phyloP scores from a whole-genome alignment of 73 alveolate genomes.

The Paramecium caudatum region DNA sequence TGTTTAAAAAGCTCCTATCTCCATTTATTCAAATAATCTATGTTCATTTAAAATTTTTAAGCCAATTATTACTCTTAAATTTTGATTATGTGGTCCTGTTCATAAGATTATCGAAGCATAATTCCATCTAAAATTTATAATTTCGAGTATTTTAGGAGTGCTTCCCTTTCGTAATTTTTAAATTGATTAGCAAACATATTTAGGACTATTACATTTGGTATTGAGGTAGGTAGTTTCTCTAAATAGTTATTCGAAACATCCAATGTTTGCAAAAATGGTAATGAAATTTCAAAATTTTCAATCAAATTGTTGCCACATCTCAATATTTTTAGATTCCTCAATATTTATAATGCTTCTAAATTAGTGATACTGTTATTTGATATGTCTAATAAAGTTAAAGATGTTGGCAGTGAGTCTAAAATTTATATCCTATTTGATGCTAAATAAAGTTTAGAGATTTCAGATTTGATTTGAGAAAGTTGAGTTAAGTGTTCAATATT shows the following conservation, averaged over 20 bases:
- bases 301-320: neutral
- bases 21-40: conserved; percentile 60
- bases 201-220: neutral
- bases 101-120: neutral
- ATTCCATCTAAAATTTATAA: conserved; percentile 34
- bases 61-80: conserved; percentile 33
- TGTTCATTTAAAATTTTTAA: conserved; percentile 14
- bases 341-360: neutral
- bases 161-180: neutral
- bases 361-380: conserved; percentile 15
- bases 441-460: neutral
- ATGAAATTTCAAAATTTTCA: conserved; percentile 2
- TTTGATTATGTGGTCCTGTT: neutral
- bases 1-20: conserved; percentile 43
- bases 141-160: neutral
- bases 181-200: neutral
- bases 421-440: conserved; percentile 44
- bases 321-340: neutral
- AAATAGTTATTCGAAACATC: conserved; percentile 44
- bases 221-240: neutral
- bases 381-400: neutral
- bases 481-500: neutral
- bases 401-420: neutral
- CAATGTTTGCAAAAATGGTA: neutral
- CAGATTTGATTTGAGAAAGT: neutral